A percentile compares a stretch with the other conserved stretches of the same genome.
Conservation (phyloP, 208 protist species). For the Kentomonas sorsogonicus region DNA sequence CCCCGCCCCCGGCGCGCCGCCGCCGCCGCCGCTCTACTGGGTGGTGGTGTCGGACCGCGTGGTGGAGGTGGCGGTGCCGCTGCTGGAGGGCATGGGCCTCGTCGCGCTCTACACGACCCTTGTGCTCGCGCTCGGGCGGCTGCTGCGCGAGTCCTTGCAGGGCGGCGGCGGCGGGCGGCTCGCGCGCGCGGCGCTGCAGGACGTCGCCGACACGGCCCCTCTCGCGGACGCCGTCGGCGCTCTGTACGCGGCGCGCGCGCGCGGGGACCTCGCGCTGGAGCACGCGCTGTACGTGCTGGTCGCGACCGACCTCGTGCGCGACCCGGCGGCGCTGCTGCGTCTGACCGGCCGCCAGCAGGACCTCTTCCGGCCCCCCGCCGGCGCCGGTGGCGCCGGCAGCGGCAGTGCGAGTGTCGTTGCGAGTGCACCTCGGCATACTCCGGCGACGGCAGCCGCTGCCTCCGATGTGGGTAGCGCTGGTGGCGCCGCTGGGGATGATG, state of each 20-base stretch:
- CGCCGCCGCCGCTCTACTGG: constrained; percentile 34
- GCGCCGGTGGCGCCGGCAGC: not conserved
- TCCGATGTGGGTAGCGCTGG: not conserved
- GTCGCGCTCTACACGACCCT: constrained; percentile 84
- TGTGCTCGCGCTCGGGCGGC: constrained; percentile 60
- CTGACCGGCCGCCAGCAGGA: constrained; percentile 42
- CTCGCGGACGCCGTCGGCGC: constrained; percentile 53
- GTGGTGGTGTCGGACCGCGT: constrained; percentile 54
- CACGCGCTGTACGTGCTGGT: constrained; percentile 70
- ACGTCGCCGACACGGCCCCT: constrained; percentile 52
- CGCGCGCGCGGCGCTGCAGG: constrained; percentile 32
- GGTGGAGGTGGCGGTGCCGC: constrained; percentile 36
- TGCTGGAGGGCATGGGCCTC: constrained; percentile 63
- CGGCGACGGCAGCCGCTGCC: not conserved
- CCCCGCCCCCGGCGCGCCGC: not conserved
- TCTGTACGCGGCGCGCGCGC: constrained; percentile 44
- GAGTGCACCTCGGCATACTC: not conserved
- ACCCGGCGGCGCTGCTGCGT: constrained; percentile 46
- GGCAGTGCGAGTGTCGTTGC: not conserved
- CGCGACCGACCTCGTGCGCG: constrained; percentile 69
- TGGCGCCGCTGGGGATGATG: no score
- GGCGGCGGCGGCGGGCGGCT: constrained; percentile 39
- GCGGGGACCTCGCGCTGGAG: constrained; percentile 65
- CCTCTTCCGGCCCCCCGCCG: constrained; percentile 7
- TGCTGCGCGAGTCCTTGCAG: constrained; percentile 58